Evolutionary conservation across 164 flowering plant species (phyloP).

Genomic region (Sedum album): DNA sequence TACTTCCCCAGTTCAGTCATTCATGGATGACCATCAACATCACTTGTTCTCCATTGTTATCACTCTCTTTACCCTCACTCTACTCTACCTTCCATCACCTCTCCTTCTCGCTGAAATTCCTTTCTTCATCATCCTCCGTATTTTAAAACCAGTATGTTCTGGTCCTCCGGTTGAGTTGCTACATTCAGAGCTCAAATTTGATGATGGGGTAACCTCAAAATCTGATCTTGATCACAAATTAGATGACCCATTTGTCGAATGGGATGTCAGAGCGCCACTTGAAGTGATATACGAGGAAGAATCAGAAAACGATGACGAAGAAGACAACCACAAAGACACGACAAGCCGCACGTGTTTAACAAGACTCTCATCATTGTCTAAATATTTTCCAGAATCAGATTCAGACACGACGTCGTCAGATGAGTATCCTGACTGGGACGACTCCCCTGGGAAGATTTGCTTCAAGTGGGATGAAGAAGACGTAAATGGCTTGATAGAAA

Average conservation of each 20-base stretch:
- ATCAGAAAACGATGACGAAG: constrained; percentile 37
- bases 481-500: constrained; percentile 40
- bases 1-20: background rate
- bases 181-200: background rate
- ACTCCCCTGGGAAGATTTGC: constrained; percentile 26
- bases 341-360: too few relatives aligned
- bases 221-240: constrained; percentile 8
- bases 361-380: constrained; percentile 44
- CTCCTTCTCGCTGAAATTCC: background rate
- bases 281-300: constrained; percentile 80
- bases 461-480: constrained; percentile 58
- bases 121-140: background rate
- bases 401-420: constrained; percentile 40
- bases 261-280: too few relatives aligned
- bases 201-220: constrained; percentile 12
- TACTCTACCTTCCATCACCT: background rate
- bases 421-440: constrained; percentile 36
- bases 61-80: background rate
- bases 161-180: background rate
- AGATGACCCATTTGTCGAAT: constrained; percentile 32
- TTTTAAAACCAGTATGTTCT: background rate
- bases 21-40: background rate
- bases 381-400: constrained; percentile 56
- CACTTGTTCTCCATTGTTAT: background rate
- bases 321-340: constrained; percentile 12